phyloP scores from a whole-genome alignment of 345 rosid species.

The Corchorus capsularis region DNA sequence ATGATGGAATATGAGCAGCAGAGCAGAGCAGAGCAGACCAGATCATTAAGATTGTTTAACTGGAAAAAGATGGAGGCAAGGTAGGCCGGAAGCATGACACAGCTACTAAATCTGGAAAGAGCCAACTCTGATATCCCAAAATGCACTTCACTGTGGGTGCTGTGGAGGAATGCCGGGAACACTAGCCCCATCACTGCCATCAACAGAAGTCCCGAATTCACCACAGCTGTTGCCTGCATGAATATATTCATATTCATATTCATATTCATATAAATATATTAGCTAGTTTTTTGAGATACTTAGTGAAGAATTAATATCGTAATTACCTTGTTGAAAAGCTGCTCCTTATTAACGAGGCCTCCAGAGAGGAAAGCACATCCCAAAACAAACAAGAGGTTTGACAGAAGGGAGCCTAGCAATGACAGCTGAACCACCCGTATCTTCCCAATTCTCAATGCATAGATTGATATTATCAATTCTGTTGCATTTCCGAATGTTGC shows the following conservation, averaged over 20 bases:
- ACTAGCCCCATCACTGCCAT: slow-evolving; percentile 97
- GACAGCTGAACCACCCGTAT: slow-evolving; percentile 89
- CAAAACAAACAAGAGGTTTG: slow-evolving; percentile 91
- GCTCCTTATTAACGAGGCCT: slow-evolving; percentile 61
- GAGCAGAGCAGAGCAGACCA: too few relatives aligned
- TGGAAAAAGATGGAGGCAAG: slow-evolving; percentile 81
- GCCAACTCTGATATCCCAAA: slow-evolving; percentile 82
- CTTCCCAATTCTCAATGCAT: slow-evolving; percentile 74
- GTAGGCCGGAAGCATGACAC: slow-evolving; percentile 83
- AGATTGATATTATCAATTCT: slow-evolving; percentile 82
- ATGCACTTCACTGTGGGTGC: slow-evolving; percentile 87
- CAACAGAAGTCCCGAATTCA: slow-evolving; percentile 83
- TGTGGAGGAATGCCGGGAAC: slow-evolving; percentile 89
- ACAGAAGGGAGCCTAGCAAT: slow-evolving; percentile 80
- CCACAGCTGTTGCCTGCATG: slow-evolving; percentile 69
- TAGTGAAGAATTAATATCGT: too few relatives aligned
- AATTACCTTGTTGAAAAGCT: slow-evolving; percentile 25
- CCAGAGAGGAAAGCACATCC: slow-evolving; percentile 95
- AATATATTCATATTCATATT: too few relatives aligned
- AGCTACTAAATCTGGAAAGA: slow-evolving; percentile 92
- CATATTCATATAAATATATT: too few relatives aligned
- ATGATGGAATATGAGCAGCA: too few relatives aligned
- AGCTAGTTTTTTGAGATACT: too few relatives aligned
- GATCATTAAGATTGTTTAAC: slow-evolving; percentile 54
- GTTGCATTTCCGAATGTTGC: slow-evolving; percentile 98